A percentile compares a stretch with the other conserved stretches of the same genome.
Evolutionary conservation across 352 stramenopile genomes (phyloP).

Genomic region (Pythium myriotylum): DNA sequence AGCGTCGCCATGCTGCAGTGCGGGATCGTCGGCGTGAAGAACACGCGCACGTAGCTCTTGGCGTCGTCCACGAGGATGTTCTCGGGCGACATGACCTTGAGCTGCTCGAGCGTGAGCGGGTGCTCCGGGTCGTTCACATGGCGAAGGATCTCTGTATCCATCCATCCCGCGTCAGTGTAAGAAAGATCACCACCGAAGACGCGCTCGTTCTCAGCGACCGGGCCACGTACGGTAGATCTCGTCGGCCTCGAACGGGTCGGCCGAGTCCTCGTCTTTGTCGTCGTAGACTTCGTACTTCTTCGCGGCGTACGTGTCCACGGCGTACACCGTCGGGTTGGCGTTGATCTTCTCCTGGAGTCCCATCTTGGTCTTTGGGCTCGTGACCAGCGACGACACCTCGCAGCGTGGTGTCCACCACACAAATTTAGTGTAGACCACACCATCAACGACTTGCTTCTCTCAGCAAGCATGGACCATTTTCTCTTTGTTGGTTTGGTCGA

Average conservation of each 20-base stretch:
- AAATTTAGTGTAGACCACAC: conserved; percentile 5
- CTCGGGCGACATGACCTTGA: conserved; percentile 92
- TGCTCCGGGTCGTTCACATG: conserved; percentile 95
- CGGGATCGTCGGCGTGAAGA: conserved; percentile 95
- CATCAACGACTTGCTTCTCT: too few relatives aligned
- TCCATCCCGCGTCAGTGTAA: too few relatives aligned
- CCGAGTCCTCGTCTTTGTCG: conserved; percentile 57
- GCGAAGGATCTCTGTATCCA: conserved; percentile 70
- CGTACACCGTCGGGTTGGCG: conserved; percentile 88
- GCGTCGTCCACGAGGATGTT: conserved; percentile 89
- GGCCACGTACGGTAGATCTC: conserved; percentile 81
- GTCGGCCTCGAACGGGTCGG: conserved; percentile 80
- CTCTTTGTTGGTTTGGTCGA: too few relatives aligned
- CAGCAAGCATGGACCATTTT: too few relatives aligned
- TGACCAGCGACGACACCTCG: background rate
- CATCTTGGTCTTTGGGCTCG: conserved; percentile 37
- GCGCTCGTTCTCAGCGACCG: background rate
- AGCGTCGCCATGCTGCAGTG: conserved; percentile 98
- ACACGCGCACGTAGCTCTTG: conserved; percentile 77
- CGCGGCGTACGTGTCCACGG: conserved; percentile 50
- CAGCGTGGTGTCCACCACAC: background rate
- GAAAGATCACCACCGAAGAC: too few relatives aligned
- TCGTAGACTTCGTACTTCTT: conserved; percentile 73
- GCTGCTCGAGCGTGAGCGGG: conserved; percentile 92
- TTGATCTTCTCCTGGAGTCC: conserved; percentile 85